Conservation (phyloP, 2,329 filamentous ascomycete genomes). For the Fusarium sp. region DNA sequence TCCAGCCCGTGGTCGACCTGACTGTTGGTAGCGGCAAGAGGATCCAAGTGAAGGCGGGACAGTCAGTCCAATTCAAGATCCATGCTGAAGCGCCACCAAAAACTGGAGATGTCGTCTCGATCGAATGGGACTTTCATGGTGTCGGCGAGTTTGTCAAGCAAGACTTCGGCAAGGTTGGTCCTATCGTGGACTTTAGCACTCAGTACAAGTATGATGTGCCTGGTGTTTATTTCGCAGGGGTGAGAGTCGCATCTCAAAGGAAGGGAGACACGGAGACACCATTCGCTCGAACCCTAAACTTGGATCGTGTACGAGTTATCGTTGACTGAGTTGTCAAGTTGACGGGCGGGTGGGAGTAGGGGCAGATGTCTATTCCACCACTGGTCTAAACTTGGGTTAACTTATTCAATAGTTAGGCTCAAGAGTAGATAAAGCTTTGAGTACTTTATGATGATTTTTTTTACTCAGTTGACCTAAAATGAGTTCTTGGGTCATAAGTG, state of each 20-base stretch:
- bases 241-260: slow-evolving; percentile 26
- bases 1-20: slow-evolving; percentile 33
- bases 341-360: too few species aligned
- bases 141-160: slow-evolving; percentile 18
- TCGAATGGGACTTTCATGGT: slow-evolving; percentile 38
- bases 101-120: slow-evolving; percentile 27
- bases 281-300: slow-evolving; percentile 11
- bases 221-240: slow-evolving; percentile 18
- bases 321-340: too few species aligned
- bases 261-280: slow-evolving; percentile 2
- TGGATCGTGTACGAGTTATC: slow-evolving; percentile 19
- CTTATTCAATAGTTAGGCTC: too few species aligned
- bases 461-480: too few species aligned
- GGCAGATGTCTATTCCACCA: too few species aligned
- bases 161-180: not conserved
- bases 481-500: too few species aligned
- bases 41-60: not conserved
- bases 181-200: not conserved
- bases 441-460: too few species aligned
- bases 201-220: slow-evolving; percentile 8
- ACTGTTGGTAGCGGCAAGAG: not conserved
- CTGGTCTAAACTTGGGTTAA: too few species aligned
- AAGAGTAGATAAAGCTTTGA: too few species aligned
- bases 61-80: not conserved
- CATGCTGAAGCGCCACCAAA: not conserved